Base-by-base conservation (phyloP, 306 rosid species). In the Cicer arietinum region DNA sequence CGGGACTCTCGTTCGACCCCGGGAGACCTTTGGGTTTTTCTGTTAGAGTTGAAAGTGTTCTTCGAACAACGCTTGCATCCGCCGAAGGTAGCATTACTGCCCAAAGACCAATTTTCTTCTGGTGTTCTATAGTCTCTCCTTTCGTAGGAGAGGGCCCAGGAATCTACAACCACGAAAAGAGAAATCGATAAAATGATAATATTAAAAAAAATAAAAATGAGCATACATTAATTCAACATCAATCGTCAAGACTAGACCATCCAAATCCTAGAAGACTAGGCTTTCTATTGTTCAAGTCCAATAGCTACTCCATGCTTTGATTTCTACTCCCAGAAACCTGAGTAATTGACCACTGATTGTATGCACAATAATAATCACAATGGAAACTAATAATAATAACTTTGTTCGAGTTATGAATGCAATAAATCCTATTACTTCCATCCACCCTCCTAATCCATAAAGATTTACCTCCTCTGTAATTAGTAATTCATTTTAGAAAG, bases 31-130 rank as follows among this genome's bases (percentile, higher is more conserved):
- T 62, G 7, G 89, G 90, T 37, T 84, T 87, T 71, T 90, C 92
- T 8, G 90, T 69, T 50, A 94, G 88, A 77, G 71, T 57, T 18
- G 88, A 47, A 14, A 91, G 89, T 6, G 98, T 94, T 82, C 94
- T 80, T 66, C 97, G 86, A 52, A 94, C 98, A 14, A 88, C 90
- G 9, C 77, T 66, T 8, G 96, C 78, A 84, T 94, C 96, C 48
- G 98, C 97, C 37, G 96, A 88, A 74, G 98, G 97, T 35, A 94
- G 89, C 81, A 77, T 90, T 37, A 91, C 87, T 5, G 88, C 90
- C 90, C 90, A 85, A 64, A 90, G 91, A 16, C 92, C 91, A 63
- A 90, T 84, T 67, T 84, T 83, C 83, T 91, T 87, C 78, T 86
- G 96, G 83, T 91, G 87, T 80, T 91, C 98, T 25, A 90, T 74